Percentiles rank a stretch among this genome's conserved stretches.
Evolutionary conservation across 345 rosid species (phyloP).

Genomic region (Luvunga scandens): DNA sequence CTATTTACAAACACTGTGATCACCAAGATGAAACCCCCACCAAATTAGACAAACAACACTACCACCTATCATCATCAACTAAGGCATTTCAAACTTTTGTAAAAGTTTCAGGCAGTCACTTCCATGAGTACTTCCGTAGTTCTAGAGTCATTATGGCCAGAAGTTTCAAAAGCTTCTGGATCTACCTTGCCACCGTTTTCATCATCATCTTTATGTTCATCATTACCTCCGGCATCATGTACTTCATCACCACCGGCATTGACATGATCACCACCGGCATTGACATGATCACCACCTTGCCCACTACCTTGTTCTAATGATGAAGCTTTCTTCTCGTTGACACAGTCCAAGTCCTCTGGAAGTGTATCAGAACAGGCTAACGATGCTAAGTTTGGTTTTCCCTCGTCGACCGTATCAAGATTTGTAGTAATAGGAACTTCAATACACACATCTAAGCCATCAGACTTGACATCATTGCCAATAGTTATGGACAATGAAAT

Average conservation of each 20-base stretch:
- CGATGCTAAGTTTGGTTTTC: constrained; percentile 30
- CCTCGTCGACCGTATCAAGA: constrained; percentile 36
- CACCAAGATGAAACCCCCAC: constrained; percentile 13
- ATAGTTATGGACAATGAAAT: constrained; percentile 37
- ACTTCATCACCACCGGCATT: constrained; percentile 25
- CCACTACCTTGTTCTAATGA: constrained; percentile 27
- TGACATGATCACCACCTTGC: constrained; percentile 28
- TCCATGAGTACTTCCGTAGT: constrained; percentile 34
- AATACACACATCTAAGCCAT: constrained; percentile 18
- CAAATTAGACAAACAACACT: constrained; percentile 20
- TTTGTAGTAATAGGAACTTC: constrained; percentile 24
- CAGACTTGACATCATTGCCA: constrained; percentile 39
- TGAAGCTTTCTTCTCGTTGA: constrained; percentile 21
- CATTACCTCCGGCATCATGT: constrained; percentile 28
- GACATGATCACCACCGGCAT: constrained; percentile 26
- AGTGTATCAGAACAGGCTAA: constrained; percentile 25
- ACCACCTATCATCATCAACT: constrained; percentile 29
- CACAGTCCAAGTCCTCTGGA: constrained; percentile 34
- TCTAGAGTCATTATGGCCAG: constrained; percentile 34
- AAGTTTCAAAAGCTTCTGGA: constrained; percentile 26
- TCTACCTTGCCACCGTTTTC: constrained; percentile 32
- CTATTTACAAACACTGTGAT: constrained; percentile 39
- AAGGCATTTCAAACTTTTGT: constrained; percentile 13
- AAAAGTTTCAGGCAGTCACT: constrained; percentile 36
- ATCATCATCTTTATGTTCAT: constrained; percentile 19